Conservation (phyloP, 2,329 filamentous ascomycete genomes). For the Teratosphaeria epicoccoides region DNA sequence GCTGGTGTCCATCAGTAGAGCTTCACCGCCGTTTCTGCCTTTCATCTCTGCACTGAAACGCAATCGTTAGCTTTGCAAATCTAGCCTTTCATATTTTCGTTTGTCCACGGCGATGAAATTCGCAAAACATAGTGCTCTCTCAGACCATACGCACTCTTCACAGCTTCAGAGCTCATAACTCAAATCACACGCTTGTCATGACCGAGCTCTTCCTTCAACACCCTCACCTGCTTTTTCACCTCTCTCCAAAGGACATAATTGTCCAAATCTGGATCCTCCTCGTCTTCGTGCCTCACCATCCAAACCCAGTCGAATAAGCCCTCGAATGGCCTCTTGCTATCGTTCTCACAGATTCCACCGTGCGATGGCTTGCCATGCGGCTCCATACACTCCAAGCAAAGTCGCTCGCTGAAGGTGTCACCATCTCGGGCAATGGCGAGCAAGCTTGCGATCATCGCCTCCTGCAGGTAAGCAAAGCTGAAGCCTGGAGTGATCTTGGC, state of each 20-base stretch:
- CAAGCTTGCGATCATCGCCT: conserved; percentile 55
- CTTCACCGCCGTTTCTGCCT: not conserved
- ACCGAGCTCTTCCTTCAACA: conserved; percentile 49
- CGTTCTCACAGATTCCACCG: conserved; percentile 15
- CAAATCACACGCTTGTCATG: conserved; percentile 10
- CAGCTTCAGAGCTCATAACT: not conserved
- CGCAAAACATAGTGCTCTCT: not conserved
- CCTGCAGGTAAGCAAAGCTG: conserved; percentile 60
- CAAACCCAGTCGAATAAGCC: conserved; percentile 22
- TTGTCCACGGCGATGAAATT: not conserved
- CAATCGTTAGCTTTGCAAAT: not conserved
- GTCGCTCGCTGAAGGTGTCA: conserved; percentile 28
- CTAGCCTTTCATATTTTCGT: not conserved
- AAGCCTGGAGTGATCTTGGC: conserved; percentile 54
- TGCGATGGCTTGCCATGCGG: conserved; percentile 10
- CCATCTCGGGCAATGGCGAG: conserved; percentile 45
- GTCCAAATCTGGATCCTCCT: conserved; percentile 36
- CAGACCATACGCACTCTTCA: not conserved
- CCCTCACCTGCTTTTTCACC: conserved; percentile 53
- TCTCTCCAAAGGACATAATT: conserved; percentile 48
- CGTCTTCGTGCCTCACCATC: conserved; percentile 21
- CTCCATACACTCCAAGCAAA: conserved; percentile 22
- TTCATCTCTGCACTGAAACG: not conserved
- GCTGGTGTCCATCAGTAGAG: not conserved
- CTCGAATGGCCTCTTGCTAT: conserved; percentile 15